A percentile compares a stretch with the other conserved stretches of the same genome.
These are phyloP conservation scores for Pseudozyma hubeiensis DNA, from an alignment of 1,284 basidiomycete genomes.

Conservation along the genomic window DNA sequence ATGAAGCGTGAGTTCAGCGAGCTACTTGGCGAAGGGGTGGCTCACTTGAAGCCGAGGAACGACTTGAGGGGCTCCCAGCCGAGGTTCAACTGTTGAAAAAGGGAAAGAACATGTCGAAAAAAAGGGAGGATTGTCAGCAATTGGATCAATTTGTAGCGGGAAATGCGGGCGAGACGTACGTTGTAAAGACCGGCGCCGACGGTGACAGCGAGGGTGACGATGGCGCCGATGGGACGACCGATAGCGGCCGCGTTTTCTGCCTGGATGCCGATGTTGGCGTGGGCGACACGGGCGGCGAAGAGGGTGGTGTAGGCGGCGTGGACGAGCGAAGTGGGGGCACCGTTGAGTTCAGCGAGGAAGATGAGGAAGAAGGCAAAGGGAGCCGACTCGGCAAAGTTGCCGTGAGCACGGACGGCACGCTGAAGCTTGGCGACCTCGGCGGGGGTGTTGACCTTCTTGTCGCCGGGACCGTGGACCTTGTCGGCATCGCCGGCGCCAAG, in stretches of 20 bases:
- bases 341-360: slow-evolving; percentile 69
- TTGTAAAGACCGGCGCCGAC: slow-evolving; percentile 64
- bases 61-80: slow-evolving; percentile 68
- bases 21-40: background rate
- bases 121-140: background rate
- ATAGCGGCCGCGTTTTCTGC: slow-evolving; percentile 20
- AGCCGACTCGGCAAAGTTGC: slow-evolving; percentile 63
- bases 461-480: slow-evolving; percentile 29
- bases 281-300: slow-evolving; percentile 60
- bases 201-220: slow-evolving; percentile 56
- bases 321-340: slow-evolving; percentile 66
- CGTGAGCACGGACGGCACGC: slow-evolving; percentile 61
- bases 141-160: background rate
- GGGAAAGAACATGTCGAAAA: background rate
- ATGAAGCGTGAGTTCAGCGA: slow-evolving; percentile 4
- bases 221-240: slow-evolving; percentile 52
- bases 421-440: slow-evolving; percentile 55
- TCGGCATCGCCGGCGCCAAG: slow-evolving; percentile 50
- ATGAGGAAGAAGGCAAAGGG: slow-evolving; percentile 66
- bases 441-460: slow-evolving; percentile 28
- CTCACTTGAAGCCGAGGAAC: slow-evolving; percentile 66
- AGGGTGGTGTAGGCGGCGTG: slow-evolving; percentile 66
- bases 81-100: slow-evolving; percentile 53
- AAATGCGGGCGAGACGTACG: slow-evolving; percentile 42
- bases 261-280: slow-evolving; percentile 57